Evolutionary conservation across 495 filamentous ascomycete genomes (phyloP), one percentile per base, ranked within the genome.

Genomic region (Tuber indicum): DNA sequence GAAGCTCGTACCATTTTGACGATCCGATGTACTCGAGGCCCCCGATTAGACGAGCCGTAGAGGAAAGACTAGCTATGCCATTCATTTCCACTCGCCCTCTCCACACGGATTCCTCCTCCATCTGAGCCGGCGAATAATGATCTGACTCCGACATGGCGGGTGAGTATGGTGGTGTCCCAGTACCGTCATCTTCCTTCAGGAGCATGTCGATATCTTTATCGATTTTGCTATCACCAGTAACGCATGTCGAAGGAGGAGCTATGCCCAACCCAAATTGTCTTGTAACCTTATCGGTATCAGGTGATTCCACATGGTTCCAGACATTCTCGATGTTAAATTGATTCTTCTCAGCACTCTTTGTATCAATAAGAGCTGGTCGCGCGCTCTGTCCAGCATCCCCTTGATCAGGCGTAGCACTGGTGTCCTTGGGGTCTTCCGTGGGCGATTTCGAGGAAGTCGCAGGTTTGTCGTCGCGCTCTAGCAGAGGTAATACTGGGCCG

Each of bases 191-290:
- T 76, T 97, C 94, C 81, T 93, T 90, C 7, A 99, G 88, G 71
- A 99, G 85, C 72, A 92, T 89, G 84, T 99, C 96, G 66, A 99
- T 94, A 76, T 99, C 96, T 23, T 93, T 89, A 84, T 99, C 96
- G 23, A 88, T 89, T 74, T 83, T 85, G 6, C 84, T 84, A 36
- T 85, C 86, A 26, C 85, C 84, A 21, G 83, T 85, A 19, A 84
- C 84, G 74, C 89, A 88, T 75, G 84, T 76, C 71, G 86, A 87
- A 66, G 87, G 87, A n/a, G 83, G 85, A 46, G 85, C 79, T 47
- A 87, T 82, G 8, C 84, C 81, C 58, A 81, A 47, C 46, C 82
- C 79, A 62, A 81, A 82, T 10, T 70, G 76, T 32, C 77, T 82
- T 52, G 66, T 82, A 78, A 73, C 74, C 45, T 49, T 74, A 58